Evolutionary conservation across 1,284 basidiomycete genomes (phyloP).

Genomic region (Ceratobasidium sp.): DNA sequence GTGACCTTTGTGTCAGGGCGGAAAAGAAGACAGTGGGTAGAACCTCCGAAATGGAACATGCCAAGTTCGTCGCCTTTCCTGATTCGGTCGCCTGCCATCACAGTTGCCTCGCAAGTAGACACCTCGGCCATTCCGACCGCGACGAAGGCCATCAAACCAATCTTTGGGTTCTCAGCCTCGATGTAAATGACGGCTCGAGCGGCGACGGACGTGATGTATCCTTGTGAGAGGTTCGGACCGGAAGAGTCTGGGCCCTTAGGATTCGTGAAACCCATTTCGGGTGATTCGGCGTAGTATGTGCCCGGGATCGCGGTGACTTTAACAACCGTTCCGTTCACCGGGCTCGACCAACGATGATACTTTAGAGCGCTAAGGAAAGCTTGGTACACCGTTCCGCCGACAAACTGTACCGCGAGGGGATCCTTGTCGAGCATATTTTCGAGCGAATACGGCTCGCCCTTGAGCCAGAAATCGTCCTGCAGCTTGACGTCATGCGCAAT

Average conservation of each 20-base stretch:
- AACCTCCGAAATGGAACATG: constrained; percentile 47
- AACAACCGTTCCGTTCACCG: constrained; percentile 64
- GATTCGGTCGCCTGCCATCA: constrained; percentile 54
- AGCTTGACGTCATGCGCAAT: constrained; percentile 56
- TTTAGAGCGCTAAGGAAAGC: constrained; percentile 64
- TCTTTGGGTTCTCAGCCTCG: constrained; percentile 63
- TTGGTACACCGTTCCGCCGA: constrained; percentile 68
- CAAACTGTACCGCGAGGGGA: constrained; percentile 57
- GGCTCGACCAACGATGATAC: constrained; percentile 71
- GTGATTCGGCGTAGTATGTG: constrained; percentile 64
- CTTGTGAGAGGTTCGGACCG: constrained; percentile 57
- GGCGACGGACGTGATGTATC: constrained; percentile 59
- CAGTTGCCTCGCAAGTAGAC: constrained; percentile 64
- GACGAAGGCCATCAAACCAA: constrained; percentile 67
- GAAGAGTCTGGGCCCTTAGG: constrained; percentile 54
- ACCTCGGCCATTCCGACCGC: constrained; percentile 70
- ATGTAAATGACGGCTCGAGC: constrained; percentile 69
- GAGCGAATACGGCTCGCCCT: constrained; percentile 63
- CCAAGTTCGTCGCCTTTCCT: constrained; percentile 42
- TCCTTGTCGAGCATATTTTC: constrained; percentile 61
- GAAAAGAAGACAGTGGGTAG: constrained; percentile 45
- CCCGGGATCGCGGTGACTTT: constrained; percentile 63
- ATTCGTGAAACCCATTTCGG: constrained; percentile 44
- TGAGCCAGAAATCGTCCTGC: constrained; percentile 64
- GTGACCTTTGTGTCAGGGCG: constrained; percentile 31